phyloP scores from a whole-genome alignment of 305 asterid species.

The Andrographis paniculata region DNA sequence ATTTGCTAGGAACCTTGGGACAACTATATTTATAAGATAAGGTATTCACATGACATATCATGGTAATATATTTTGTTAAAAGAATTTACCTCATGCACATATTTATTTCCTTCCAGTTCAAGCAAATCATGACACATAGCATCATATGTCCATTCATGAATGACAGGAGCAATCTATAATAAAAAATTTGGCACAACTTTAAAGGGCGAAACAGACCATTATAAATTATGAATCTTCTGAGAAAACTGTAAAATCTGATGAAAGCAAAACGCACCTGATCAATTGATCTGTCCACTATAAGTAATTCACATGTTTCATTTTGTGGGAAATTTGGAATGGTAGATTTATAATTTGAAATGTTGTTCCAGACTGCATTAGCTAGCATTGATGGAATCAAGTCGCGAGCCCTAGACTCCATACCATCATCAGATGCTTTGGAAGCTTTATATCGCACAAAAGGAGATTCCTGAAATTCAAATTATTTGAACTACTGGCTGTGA shows the following conservation, averaged over 20 bases:
- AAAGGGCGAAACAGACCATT: background rate
- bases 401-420: slow-evolving; percentile 28
- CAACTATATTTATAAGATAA: slow-evolving; percentile 25
- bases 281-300: slow-evolving; percentile 88
- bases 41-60: background rate
- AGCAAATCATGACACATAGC: slow-evolving; percentile 98
- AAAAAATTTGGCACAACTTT: slow-evolving; percentile 11
- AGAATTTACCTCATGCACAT: slow-evolving; percentile 64
- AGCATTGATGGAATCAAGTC: slow-evolving; percentile 75
- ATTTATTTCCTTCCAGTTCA: slow-evolving; percentile 88
- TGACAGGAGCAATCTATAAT: slow-evolving; percentile 84
- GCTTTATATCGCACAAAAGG: slow-evolving; percentile 81
- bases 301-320: slow-evolving; percentile 86
- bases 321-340: slow-evolving; percentile 79
- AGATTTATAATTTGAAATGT: slow-evolving; percentile 49
- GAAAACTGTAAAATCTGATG: no score
- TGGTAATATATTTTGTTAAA: slow-evolving; percentile 15
- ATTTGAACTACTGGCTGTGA: slow-evolving; percentile 11
- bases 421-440: slow-evolving; percentile 44
- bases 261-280: slow-evolving; percentile 76
- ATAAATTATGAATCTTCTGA: background rate
- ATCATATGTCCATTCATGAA: slow-evolving; percentile 99
- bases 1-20: slow-evolving; percentile 65
- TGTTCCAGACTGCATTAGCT: slow-evolving; percentile 75
- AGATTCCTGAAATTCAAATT: slow-evolving; percentile 59